Conservation (phyloP, 2,329 filamentous ascomycete genomes). For the Cladophialophora exuberans region DNA sequence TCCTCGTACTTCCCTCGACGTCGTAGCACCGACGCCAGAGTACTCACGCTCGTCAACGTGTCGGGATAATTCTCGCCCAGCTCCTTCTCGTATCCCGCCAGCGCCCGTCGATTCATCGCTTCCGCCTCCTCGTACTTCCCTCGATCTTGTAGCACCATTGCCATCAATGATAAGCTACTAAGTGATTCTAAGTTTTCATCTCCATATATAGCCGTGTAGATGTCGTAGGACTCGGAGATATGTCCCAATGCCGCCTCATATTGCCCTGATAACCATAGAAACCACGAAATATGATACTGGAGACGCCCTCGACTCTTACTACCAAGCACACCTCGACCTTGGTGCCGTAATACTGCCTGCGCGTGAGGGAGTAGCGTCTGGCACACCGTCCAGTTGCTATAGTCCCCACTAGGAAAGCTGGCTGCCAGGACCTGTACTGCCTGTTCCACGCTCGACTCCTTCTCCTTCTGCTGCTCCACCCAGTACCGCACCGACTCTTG, state of each 20-base stretch:
- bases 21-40: background rate
- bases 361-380: constrained; percentile 10
- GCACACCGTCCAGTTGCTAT: background rate
- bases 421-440: background rate
- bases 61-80: background rate
- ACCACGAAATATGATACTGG: constrained; percentile 9
- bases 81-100: background rate
- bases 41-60: background rate
- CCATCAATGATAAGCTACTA: background rate
- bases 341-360: background rate
- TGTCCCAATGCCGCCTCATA: background rate
- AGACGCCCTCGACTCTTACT: background rate
- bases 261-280: background rate
- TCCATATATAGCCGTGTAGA: background rate
- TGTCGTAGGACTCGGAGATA: background rate
- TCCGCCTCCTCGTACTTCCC: background rate
- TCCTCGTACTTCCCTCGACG: background rate
- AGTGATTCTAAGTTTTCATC: background rate
- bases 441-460: background rate
- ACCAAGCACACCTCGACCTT: background rate
- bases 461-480: constrained; percentile 11
- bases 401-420: background rate
- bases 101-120: background rate
- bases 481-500: constrained; percentile 16
- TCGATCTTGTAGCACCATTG: background rate